Percentiles rank a stretch among this genome's conserved stretches.
Evolutionary conservation across 2,329 filamentous ascomycete species (phyloP).

Genomic region (Aspergillus niger): DNA sequence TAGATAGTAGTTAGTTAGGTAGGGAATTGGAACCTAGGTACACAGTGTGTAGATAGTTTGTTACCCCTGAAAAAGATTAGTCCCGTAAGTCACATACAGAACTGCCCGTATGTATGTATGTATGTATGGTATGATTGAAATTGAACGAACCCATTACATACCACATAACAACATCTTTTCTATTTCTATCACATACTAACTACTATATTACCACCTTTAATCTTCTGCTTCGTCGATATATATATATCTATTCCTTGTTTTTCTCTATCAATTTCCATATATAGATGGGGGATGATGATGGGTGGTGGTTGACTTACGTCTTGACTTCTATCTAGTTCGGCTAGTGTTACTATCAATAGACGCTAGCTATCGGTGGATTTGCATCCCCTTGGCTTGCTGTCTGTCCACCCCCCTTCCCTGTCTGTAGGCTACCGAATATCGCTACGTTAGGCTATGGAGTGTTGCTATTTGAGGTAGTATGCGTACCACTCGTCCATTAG

Average conservation of each 20-base stretch:
- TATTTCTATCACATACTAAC: too few relatives aligned
- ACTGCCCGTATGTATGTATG: too few relatives aligned
- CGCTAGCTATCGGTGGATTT: background rate
- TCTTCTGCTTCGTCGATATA: background rate
- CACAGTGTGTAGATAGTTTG: too few relatives aligned
- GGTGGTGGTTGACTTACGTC: background rate
- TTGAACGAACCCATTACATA: too few relatives aligned
- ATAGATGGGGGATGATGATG: background rate
- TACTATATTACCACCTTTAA: too few relatives aligned
- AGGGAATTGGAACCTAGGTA: too few relatives aligned
- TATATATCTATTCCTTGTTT: background rate
- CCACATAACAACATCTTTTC: too few relatives aligned
- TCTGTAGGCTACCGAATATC: background rate
- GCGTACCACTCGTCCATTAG: background rate
- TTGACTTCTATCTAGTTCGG: background rate
- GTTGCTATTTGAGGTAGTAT: background rate
- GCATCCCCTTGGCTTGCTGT: background rate
- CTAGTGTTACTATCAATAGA: constrained; percentile 7
- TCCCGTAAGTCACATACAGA: too few relatives aligned
- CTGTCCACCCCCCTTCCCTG: background rate
- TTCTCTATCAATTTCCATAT: background rate
- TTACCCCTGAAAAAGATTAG: too few relatives aligned
- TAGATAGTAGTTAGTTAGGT: too few relatives aligned
- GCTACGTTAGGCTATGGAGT: background rate
- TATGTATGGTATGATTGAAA: too few relatives aligned